Evolutionary conservation across 352 stramenopile species (phyloP).

Genomic region (Ophiocytium majus): DNA sequence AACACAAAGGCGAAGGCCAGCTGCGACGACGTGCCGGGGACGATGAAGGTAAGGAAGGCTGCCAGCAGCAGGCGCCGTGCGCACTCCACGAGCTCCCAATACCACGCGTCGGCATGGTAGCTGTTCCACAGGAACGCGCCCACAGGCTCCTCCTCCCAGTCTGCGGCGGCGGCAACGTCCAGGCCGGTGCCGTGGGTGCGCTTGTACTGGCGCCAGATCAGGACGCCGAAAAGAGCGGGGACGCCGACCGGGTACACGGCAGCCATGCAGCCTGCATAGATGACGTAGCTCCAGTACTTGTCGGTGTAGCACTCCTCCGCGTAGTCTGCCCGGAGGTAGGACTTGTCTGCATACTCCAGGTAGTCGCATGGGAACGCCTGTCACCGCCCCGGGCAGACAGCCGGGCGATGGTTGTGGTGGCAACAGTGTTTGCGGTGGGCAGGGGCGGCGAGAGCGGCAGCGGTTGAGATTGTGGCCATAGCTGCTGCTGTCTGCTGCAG

Average conservation of each 20-base stretch:
- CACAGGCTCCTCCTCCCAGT: not conserved
- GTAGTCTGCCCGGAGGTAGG: not conserved
- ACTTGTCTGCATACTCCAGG: not conserved
- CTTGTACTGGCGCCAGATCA: not conserved
- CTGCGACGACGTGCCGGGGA: not conserved
- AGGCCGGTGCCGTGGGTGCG: not conserved
- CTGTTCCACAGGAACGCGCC: not conserved
- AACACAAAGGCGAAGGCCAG: not conserved
- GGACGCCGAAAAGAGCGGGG: not conserved
- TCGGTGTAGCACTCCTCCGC: not conserved
- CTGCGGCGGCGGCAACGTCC: no score
- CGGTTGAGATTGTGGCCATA: no score
- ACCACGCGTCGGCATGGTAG: not conserved
- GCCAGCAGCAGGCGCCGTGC: constrained; percentile 39
- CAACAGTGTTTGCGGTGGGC: no score
- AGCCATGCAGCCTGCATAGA: not conserved
- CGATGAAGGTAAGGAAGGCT: constrained; percentile 1
- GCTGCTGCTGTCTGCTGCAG: no score
- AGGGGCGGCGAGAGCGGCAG: no score
- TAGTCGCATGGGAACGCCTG: not conserved
- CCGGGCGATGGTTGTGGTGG: no score
- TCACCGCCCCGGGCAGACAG: no score
- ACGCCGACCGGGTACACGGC: not conserved
- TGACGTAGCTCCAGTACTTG: not conserved
- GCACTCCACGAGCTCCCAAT: constrained; percentile 47